These are phyloP conservation scores for Schwanniomyces pseudopolymorphus DNA, from an alignment of 805 yeast genomes.

Conservation along the genomic window DNA sequence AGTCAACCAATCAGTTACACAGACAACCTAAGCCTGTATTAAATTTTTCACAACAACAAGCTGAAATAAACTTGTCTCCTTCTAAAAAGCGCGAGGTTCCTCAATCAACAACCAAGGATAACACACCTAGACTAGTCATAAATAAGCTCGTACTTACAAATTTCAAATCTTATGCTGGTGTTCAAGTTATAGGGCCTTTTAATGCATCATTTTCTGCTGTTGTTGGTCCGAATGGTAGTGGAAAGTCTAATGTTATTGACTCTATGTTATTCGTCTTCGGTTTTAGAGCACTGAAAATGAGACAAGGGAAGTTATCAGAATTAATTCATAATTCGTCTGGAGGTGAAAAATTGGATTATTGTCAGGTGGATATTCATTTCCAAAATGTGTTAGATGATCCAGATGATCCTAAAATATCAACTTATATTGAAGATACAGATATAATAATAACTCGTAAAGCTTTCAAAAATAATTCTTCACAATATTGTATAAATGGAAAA, in stretches of 20 bases:
- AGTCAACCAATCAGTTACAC: not conserved
- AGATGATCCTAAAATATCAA: conserved; percentile 26
- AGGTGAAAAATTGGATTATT: conserved; percentile 55
- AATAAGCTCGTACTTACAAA: conserved; percentile 70
- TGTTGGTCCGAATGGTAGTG: conserved; percentile 98
- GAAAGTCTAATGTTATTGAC: conserved; percentile 96
- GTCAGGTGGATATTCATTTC: conserved; percentile 92
- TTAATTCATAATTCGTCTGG: conserved; percentile 87
- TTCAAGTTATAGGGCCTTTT: conserved; percentile 92
- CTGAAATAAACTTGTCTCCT: conserved; percentile 26
- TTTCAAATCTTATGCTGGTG: conserved; percentile 95
- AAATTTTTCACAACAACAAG: conserved; percentile 30
- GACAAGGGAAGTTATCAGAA: conserved; percentile 91
- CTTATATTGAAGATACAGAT: conserved; percentile 48
- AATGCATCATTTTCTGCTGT: conserved; percentile 92
- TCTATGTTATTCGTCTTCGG: conserved; percentile 96
- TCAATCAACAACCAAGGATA: conserved; percentile 10
- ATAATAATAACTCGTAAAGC: conserved; percentile 82
- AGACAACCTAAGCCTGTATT: conserved; percentile 9
- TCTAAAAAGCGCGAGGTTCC: conserved; percentile 22
- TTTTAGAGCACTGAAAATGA: conserved; percentile 92
- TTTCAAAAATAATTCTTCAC: conserved; percentile 69
- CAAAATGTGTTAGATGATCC: conserved; percentile 66
- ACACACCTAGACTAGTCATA: conserved; percentile 69
- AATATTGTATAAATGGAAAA: conserved; percentile 69